A percentile compares a stretch with the other conserved stretches of the same genome.
phyloP scores from a whole-genome alignment of 768 basidiomycete species.

The Suillus subalutaceus region DNA sequence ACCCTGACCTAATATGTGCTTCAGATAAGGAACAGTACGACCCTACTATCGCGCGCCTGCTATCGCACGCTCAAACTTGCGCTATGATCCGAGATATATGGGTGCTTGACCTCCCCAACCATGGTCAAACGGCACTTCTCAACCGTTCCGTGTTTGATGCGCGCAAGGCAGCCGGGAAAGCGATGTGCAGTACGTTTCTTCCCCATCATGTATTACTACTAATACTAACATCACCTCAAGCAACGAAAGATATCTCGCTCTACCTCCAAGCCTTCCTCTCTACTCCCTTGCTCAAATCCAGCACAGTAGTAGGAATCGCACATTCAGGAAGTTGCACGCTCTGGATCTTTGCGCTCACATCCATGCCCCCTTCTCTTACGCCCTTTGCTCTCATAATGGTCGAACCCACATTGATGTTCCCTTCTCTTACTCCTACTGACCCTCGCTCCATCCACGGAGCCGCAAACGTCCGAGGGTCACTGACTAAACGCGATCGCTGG shows the following conservation, averaged over 20 bases:
- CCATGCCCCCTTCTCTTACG: background rate
- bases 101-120: slow-evolving; percentile 39
- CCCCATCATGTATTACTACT: background rate
- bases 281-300: slow-evolving; percentile 25
- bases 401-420: slow-evolving; percentile 38
- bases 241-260: slow-evolving; percentile 23
- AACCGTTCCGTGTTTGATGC: slow-evolving; percentile 32
- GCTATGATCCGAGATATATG: slow-evolving; percentile 34
- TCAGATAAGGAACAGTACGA: slow-evolving; percentile 36
- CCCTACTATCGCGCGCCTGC: slow-evolving; percentile 13
- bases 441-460: slow-evolving; percentile 32
- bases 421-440: slow-evolving; percentile 27
- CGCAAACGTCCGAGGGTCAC: slow-evolving; percentile 32
- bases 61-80: background rate
- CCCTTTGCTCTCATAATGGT: slow-evolving; percentile 25
- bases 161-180: slow-evolving; percentile 20
- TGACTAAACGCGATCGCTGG: slow-evolving; percentile 31
- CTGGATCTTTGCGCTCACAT: slow-evolving; percentile 12
- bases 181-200: slow-evolving; percentile 26
- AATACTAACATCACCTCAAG: slow-evolving; percentile 14
- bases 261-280: slow-evolving; percentile 30
- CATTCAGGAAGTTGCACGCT: slow-evolving; percentile 34
- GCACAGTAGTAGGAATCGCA: slow-evolving; percentile 27
- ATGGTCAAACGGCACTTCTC: slow-evolving; percentile 36
- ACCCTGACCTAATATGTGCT: background rate